Conservation (phyloP, 306 rosid genomes). For the Quercus aquifolioides region DNA sequence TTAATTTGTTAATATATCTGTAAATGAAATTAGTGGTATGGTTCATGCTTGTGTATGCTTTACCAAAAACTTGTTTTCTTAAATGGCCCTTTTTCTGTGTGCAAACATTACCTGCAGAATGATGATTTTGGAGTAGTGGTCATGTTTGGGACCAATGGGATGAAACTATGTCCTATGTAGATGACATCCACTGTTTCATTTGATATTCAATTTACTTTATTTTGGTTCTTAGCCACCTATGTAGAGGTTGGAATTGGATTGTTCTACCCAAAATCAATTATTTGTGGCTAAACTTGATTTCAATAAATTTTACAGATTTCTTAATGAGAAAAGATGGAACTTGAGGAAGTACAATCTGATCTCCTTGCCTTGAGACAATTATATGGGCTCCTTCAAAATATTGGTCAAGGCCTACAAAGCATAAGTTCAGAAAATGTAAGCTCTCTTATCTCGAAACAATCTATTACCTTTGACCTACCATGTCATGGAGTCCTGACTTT, state of each 20-base stretch:
- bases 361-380: constrained; percentile 47
- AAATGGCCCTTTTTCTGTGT: no score
- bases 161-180: background rate
- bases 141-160: background rate
- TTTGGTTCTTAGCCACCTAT: background rate
- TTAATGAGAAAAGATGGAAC: constrained; percentile 24
- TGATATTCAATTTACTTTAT: background rate
- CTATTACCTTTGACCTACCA: background rate
- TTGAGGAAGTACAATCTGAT: constrained; percentile 42
- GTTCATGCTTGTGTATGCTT: no score
- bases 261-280: no score
- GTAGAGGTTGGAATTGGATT: no score
- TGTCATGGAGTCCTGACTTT: background rate
- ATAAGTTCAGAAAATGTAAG: constrained; percentile 28
- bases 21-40: no score
- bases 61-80: no score
- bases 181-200: background rate
- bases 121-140: background rate
- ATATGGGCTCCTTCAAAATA: constrained; percentile 44
- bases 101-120: no score
- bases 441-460: background rate
- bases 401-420: constrained; percentile 9
- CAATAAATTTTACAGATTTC: background rate
- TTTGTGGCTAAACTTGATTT: background rate
- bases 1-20: no score